A percentile compares a stretch with the other conserved stretches of the same genome.
These are phyloP conservation scores for Cercophora scortea DNA, from an alignment of 495 filamentous ascomycete genomes.

Conservation along the genomic window DNA sequence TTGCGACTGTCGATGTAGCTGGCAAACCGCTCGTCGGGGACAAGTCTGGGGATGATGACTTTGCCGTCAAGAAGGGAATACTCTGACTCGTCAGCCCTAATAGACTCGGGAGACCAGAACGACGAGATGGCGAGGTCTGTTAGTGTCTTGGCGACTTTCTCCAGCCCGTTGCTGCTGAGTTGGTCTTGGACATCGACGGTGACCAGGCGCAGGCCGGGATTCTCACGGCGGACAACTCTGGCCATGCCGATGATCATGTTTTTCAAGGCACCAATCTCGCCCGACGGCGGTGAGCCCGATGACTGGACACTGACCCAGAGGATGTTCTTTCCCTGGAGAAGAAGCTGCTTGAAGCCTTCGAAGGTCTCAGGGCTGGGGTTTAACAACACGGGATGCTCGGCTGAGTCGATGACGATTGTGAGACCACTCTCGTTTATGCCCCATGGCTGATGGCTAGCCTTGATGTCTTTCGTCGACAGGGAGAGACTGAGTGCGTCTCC, in stretches of 20 bases:
- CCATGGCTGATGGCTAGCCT: too few species aligned
- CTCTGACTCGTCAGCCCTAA: neutral
- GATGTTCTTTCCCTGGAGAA: slow-evolving; percentile 5
- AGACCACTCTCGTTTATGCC: neutral
- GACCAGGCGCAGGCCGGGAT: neutral
- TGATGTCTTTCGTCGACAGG: neutral
- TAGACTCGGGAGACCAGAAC: neutral
- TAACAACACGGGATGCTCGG: neutral
- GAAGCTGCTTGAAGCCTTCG: slow-evolving; percentile 2
- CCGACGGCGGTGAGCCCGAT: neutral
- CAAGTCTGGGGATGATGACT: neutral
- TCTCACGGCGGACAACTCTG: neutral
- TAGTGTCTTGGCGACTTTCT: neutral
- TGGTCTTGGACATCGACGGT: slow-evolving; percentile 1
- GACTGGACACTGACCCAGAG: slow-evolving; percentile 9
- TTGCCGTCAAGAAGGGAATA: neutral
- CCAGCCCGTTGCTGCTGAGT: neutral
- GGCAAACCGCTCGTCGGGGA: neutral
- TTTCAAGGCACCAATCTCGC: neutral
- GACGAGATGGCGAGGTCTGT: neutral
- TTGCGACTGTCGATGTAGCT: neutral
- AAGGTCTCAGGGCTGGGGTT: neutral
- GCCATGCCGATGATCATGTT: neutral
- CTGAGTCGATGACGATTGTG: slow-evolving; percentile 1
- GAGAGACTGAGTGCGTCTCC: neutral